Base-by-base conservation (phyloP, 2,329 filamentous ascomycete genomes). In the Pestalotiopsis sp. region DNA sequence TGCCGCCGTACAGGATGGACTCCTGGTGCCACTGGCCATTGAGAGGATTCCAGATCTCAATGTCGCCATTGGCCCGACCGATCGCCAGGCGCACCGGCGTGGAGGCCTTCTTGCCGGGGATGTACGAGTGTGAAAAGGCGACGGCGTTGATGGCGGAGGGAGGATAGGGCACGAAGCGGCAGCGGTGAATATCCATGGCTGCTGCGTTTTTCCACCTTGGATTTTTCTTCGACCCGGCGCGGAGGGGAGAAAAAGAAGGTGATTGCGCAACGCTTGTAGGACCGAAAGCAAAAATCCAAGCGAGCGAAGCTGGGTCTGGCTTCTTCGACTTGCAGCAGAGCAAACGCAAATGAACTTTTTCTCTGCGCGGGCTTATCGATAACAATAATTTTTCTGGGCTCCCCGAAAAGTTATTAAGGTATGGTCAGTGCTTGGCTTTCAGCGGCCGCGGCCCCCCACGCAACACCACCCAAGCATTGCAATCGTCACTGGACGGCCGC, bases 11-110 rank as follows among this genome's bases (percentile, higher is more conserved):
- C 64, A 98, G 91, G 70, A 95, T 90, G 52, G 90, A 90, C 83
- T 99, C 96, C 79, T 98, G 96, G 72, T 94, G 88, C 96, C 96
- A 99, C 70, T 87, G 84, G 17, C 93, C 93, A 72, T 88, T 89
- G 66, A 91, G 83, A 3, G 95, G 94, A 80, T 97, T 97, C 96
- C 96, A 99, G 72, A 99, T 94, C 82, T 99, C 96, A 74, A 99
- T 96, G 77, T 97, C 93, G 74, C 96, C 96, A 79, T 98, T 98
- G 69, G 93, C 92, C 73, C 96, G 91, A 70, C 96, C 96, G 75
- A 99, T 88, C 1, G 96, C 96, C 67, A 98, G 88, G 73, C 94
- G 90, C 67, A 94, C 86, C 66, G 86, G 90, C 70, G 85, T 88
- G 25, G 87, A 85, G 75, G 81, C 86, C 74, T 78, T 82, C 71